Percentiles rank a stretch among this genome's conserved stretches.
Conservation (phyloP, 2,329 filamentous ascomycete genomes). For the Curvularia verruculosa region DNA sequence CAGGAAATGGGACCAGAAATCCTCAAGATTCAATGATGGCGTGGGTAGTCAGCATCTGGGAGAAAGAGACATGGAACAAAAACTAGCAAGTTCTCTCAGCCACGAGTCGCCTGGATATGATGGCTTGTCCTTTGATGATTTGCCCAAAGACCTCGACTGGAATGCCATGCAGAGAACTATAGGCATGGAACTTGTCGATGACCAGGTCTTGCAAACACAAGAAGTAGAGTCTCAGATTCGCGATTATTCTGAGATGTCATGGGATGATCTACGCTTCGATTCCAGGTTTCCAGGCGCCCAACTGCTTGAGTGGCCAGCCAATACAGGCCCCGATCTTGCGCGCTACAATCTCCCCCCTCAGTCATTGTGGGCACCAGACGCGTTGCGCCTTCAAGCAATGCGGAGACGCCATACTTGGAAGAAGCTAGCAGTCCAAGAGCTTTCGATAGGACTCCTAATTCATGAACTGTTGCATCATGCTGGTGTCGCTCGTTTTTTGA, state of each 20-base stretch:
- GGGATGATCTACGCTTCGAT: constrained; percentile 40
- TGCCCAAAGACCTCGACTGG: constrained; percentile 34
- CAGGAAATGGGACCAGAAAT: constrained; percentile 65
- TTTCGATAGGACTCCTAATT: constrained; percentile 51
- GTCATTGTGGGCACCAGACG: constrained; percentile 52
- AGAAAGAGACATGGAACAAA: not conserved
- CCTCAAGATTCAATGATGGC: constrained; percentile 50
- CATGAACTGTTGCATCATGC: constrained; percentile 41
- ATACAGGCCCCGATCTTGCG: constrained; percentile 46
- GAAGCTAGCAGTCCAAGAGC: constrained; percentile 52
- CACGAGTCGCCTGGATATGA: constrained; percentile 1
- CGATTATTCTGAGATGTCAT: constrained; percentile 24
- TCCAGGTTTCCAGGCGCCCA: constrained; percentile 34
- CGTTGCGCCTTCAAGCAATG: constrained; percentile 38
- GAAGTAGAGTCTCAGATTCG: constrained; percentile 21
- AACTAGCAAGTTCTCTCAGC: not conserved
- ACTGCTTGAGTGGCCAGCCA: constrained; percentile 47
- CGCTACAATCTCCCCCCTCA: constrained; percentile 51
- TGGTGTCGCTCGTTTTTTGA: constrained; percentile 12
- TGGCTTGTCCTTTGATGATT: constrained; percentile 17
- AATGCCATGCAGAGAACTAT: constrained; percentile 19
- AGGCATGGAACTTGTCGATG: constrained; percentile 37
- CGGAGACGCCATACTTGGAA: constrained; percentile 48
- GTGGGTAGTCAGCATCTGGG: not conserved
- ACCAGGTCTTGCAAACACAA: constrained; percentile 22